These are phyloP conservation scores for Aspergillus uvarum DNA, from an alignment of 2,329 filamentous ascomycete genomes.

Conservation along the genomic window DNA sequence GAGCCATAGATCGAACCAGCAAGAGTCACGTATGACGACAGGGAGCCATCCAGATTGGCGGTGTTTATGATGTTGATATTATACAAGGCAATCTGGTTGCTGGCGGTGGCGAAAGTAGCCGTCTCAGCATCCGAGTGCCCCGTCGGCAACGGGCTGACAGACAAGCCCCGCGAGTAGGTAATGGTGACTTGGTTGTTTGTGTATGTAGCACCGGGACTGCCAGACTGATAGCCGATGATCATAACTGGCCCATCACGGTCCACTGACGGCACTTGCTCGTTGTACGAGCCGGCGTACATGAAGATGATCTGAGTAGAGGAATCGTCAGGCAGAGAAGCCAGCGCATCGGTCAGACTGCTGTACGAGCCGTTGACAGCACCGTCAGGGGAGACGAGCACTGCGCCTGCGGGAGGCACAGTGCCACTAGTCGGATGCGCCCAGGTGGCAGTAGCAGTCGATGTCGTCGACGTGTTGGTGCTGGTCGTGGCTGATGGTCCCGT, in stretches of 20 bases:
- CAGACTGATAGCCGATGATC: constrained; percentile 20
- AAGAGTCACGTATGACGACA: constrained; percentile 21
- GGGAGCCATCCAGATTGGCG: constrained; percentile 28
- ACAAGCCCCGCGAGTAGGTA: constrained; percentile 24
- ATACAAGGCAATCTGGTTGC: constrained; percentile 21
- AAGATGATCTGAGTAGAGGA: constrained; percentile 37
- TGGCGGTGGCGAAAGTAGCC: constrained; percentile 22
- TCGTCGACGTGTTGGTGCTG: background rate
- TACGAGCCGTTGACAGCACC: constrained; percentile 31
- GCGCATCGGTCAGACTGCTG: constrained; percentile 36
- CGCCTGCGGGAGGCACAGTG: constrained; percentile 41
- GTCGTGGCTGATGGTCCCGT: constrained; percentile 14
- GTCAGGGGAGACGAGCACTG: constrained; percentile 44
- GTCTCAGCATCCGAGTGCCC: constrained; percentile 28
- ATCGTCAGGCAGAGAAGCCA: constrained; percentile 38
- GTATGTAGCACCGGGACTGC: constrained; percentile 21
- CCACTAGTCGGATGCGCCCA: constrained; percentile 44
- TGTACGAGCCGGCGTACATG: constrained; percentile 26
- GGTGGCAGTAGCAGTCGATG: constrained; percentile 3
- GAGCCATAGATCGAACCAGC: constrained; percentile 15
- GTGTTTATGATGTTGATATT: constrained; percentile 22
- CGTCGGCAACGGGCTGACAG: constrained; percentile 23
- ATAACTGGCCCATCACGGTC: constrained; percentile 19
- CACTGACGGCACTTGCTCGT: constrained; percentile 24
- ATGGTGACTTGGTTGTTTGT: constrained; percentile 17